These are phyloP conservation scores for Cucurbita pepo DNA, from an alignment of 306 rosid genomes.

Conservation along the genomic window DNA sequence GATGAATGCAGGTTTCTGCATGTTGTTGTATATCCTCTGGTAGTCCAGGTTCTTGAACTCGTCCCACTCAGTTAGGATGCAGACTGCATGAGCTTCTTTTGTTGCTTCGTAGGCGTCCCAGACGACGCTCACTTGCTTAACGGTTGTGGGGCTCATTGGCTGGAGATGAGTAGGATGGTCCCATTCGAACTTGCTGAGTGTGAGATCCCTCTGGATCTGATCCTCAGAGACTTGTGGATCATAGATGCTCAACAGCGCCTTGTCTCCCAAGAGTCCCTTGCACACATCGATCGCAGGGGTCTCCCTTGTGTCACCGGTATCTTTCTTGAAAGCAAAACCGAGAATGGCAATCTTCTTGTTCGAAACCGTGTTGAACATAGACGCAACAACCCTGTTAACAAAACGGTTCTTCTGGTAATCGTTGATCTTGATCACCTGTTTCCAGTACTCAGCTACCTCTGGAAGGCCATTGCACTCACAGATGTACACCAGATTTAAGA, in stretches of 20 bases:
- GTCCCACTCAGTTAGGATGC: conserved; percentile 91
- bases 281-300: conserved; percentile 90
- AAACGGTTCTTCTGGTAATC: conserved; percentile 89
- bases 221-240: conserved; percentile 80
- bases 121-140: conserved; percentile 65
- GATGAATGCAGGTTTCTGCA: conserved; percentile 79
- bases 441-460: conserved; percentile 97
- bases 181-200: conserved; percentile 81
- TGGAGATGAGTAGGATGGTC: conserved; percentile 85
- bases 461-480: conserved; percentile 96
- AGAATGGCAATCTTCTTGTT: conserved; percentile 63
- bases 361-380: conserved; percentile 88
- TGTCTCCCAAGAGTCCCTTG: conserved; percentile 73
- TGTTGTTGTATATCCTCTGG: conserved; percentile 56
- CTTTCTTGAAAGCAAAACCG: conserved; percentile 97
- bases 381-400: conserved; percentile 76
- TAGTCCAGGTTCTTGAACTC: conserved; percentile 81
- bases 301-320: conserved; percentile 86
- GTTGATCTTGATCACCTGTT: conserved; percentile 87
- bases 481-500: conserved; percentile 74
- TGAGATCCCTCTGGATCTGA: conserved; percentile 77
- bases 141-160: conserved; percentile 64
- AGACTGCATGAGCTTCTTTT: conserved; percentile 68
- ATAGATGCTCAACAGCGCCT: conserved; percentile 63
- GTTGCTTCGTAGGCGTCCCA: conserved; percentile 84